Evolutionary conservation across 1,284 basidiomycete genomes (phyloP).

Genomic region (Ganoderma sinense): DNA sequence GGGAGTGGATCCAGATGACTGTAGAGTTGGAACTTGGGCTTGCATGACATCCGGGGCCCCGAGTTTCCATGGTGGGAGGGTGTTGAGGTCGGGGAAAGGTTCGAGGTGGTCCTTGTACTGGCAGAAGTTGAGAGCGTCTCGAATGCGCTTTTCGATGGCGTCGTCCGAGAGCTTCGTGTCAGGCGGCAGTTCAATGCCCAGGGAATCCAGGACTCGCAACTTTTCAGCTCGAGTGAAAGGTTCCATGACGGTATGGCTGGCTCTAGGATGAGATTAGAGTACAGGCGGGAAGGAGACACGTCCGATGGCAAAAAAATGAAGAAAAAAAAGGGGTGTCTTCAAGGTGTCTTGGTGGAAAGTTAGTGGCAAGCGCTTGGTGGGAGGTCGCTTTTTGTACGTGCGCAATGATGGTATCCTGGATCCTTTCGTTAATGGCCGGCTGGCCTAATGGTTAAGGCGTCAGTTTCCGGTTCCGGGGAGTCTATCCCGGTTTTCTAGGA

Average conservation of each 20-base stretch:
- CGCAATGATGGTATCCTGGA: no score
- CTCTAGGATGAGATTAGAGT: neutral
- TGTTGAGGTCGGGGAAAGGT: neutral
- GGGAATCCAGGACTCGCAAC: constrained; percentile 20
- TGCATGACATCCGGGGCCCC: neutral
- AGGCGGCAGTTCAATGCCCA: constrained; percentile 38
- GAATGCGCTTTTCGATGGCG: constrained; percentile 37
- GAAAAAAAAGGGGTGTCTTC: neutral
- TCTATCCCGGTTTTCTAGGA: neutral
- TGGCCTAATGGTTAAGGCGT: constrained; percentile 46
- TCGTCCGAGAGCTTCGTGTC: constrained; percentile 38
- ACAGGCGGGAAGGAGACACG: neutral
- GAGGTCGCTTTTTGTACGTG: no score
- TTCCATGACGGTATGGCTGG: neutral
- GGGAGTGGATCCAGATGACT: neutral
- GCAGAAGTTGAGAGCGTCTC: constrained; percentile 33
- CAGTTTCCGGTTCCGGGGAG: constrained; percentile 48
- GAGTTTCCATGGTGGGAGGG: neutral
- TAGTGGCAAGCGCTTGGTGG: no score
- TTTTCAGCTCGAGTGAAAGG: constrained; percentile 22
- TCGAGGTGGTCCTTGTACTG: constrained; percentile 6
- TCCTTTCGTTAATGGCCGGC: constrained; percentile 32
- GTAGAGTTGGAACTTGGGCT: neutral
- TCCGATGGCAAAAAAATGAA: neutral
- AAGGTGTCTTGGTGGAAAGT: no score